Percentiles rank a stretch among this genome's conserved stretches.
phyloP scores from a whole-genome alignment of 495 filamentous ascomycete species.

The Penicilliopsis zonata region DNA sequence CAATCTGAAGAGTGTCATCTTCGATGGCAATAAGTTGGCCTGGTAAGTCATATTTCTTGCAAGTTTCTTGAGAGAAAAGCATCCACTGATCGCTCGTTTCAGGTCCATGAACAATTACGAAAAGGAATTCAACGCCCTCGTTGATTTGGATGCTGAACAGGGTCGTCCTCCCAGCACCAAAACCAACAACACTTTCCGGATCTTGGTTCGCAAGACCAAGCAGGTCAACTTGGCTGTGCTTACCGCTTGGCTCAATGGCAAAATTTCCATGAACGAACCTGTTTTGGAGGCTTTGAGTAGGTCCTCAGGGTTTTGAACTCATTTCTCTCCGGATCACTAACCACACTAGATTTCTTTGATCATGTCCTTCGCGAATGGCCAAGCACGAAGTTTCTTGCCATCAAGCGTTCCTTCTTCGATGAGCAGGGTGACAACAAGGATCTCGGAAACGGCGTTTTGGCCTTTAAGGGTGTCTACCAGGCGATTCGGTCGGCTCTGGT shows the following conservation, averaged over 20 bases:
- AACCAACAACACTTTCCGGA: conserved; percentile 41
- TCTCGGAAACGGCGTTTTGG: conserved; percentile 51
- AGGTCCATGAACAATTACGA: conserved; percentile 26
- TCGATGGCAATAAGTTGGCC: conserved; percentile 65
- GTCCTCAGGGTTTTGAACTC: conserved; percentile 4
- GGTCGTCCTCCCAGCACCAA: conserved; percentile 18
- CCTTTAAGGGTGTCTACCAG: conserved; percentile 75
- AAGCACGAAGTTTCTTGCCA: conserved; percentile 43
- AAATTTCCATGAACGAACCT: conserved; percentile 42
- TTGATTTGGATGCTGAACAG: conserved; percentile 58
- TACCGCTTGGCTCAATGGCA: conserved; percentile 47
- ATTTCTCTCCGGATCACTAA: conserved; percentile 7
- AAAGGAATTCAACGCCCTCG: conserved; percentile 27
- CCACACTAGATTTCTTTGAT: conserved; percentile 58
- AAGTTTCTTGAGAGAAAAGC: conserved; percentile 13
- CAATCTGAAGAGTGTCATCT: conserved; percentile 49
- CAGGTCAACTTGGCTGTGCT: conserved; percentile 53
- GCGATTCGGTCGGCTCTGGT: conserved; percentile 59
- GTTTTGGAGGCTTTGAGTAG: conserved; percentile 70
- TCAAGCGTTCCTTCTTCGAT: conserved; percentile 66
- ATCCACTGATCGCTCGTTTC: conserved; percentile 1
- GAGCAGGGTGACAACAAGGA: conserved; percentile 22
- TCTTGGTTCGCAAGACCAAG: conserved; percentile 47
- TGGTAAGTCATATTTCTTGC: conserved; percentile 47
- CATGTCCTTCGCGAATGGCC: conserved; percentile 74